Percentiles rank a stretch among this genome's conserved stretches.
These are phyloP conservation scores for Ascochyta pisi DNA, from an alignment of 2,329 filamentous ascomycete species.

Conservation along the genomic window DNA sequence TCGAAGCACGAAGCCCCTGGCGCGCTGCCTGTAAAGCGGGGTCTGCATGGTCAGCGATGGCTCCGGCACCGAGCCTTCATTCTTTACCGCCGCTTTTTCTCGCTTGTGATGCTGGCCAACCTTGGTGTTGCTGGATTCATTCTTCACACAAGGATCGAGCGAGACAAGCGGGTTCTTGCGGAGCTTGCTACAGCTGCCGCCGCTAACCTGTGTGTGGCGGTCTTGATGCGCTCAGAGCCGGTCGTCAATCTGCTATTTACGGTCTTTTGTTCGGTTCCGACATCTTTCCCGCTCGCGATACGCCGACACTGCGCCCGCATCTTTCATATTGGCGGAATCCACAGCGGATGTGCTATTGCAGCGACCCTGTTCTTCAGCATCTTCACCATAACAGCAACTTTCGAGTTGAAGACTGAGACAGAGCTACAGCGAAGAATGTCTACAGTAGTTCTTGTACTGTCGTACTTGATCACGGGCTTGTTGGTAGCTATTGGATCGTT, in stretches of 20 bases:
- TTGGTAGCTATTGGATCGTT: constrained; percentile 40
- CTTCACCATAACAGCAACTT: constrained; percentile 49
- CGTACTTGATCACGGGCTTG: constrained; percentile 39
- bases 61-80: constrained; percentile 43
- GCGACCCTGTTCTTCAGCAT: constrained; percentile 54
- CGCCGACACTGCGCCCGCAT: constrained; percentile 44
- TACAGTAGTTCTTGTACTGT: constrained; percentile 34
- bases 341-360: constrained; percentile 46
- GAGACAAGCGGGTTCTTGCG: constrained; percentile 30
- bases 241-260: constrained; percentile 48
- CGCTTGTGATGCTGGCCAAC: constrained; percentile 38
- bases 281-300: constrained; percentile 38
- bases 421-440: constrained; percentile 16
- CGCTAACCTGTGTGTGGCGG: constrained; percentile 45
- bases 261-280: constrained; percentile 44
- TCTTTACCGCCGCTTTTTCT: constrained; percentile 42
- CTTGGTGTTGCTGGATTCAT: constrained; percentile 36
- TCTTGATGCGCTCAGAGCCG: constrained; percentile 47
- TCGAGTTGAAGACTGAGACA: constrained; percentile 27
- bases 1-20: constrained; percentile 19
- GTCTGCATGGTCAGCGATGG: constrained; percentile 40
- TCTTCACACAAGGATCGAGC: constrained; percentile 30
- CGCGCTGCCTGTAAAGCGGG: constrained; percentile 33
- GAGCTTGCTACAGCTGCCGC: constrained; percentile 48
- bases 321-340: constrained; percentile 49